Evolutionary conservation across 306 rosid species (phyloP).

Genomic region (Sicyos baderoa): DNA sequence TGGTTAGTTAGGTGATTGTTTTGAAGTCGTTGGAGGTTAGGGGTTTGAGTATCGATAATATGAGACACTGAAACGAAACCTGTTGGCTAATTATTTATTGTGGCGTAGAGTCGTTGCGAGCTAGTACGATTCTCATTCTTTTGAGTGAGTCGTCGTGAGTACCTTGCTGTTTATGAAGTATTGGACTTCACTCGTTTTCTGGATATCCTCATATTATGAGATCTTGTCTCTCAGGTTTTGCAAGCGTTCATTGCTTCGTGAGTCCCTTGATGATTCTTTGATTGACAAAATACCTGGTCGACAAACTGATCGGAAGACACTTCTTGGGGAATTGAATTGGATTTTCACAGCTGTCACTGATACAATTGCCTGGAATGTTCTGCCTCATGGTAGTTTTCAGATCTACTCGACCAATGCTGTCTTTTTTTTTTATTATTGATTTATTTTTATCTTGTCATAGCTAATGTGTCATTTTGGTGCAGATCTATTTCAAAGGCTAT

Average conservation of each 20-base stretch:
- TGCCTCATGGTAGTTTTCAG: constrained; percentile 69
- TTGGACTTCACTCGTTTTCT: neutral
- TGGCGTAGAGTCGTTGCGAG: neutral
- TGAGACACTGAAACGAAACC: neutral
- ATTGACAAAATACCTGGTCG: constrained; percentile 96
- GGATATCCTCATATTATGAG: constrained; percentile 12
- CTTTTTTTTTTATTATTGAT: neutral
- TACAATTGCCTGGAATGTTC: constrained; percentile 99
- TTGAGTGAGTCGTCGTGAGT: too few relatives aligned
- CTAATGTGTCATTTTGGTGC: constrained; percentile 28
- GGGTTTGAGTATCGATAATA: neutral
- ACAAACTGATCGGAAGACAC: constrained; percentile 89
- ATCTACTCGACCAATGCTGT: neutral
- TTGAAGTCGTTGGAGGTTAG: neutral
- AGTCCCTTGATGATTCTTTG: constrained; percentile 66
- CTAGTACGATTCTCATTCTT: neutral
- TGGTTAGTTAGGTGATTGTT: neutral
- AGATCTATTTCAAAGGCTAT: constrained; percentile 94
- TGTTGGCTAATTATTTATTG: too few relatives aligned
- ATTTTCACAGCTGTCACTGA: constrained; percentile 97
- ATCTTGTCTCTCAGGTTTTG: constrained; percentile 59
- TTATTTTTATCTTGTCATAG: neutral
- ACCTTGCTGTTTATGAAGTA: neutral
- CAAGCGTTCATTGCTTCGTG: constrained; percentile 74
- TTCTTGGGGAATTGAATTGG: constrained; percentile 96